Percentiles rank a stretch among this genome's conserved stretches.
Evolutionary conservation across 139 green algal genomes (phyloP).

Genomic region (Zygnema cylindricum): DNA sequence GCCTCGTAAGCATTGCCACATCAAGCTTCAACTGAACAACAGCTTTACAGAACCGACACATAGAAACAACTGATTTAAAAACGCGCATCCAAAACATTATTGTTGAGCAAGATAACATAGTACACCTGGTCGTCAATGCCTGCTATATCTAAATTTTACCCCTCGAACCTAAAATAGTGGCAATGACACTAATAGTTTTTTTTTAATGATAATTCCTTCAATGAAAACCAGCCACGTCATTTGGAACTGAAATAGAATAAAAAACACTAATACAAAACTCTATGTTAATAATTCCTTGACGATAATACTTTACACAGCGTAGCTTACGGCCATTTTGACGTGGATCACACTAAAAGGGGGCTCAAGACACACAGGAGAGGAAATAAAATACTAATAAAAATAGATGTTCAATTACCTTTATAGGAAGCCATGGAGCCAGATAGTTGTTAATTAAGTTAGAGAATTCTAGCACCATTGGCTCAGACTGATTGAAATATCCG

Average conservation of each 20-base stretch:
- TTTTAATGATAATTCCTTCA: not conserved
- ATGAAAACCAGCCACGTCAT: not conserved
- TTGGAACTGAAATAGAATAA: not conserved
- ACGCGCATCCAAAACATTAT: too few species aligned
- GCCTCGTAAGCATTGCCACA: too few species aligned
- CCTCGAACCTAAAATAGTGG: too few species aligned
- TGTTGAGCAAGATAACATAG: too few species aligned
- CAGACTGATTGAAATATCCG: constrained; percentile 30
- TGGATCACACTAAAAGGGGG: not conserved
- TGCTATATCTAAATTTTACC: too few species aligned
- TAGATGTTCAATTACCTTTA: constrained; percentile 25
- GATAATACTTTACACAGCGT: not conserved
- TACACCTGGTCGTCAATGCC: too few species aligned
- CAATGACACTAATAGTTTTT: too few species aligned
- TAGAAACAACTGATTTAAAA: too few species aligned
- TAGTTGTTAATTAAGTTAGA: constrained; percentile 22
- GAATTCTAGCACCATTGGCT: constrained; percentile 26
- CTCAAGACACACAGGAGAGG: not conserved
- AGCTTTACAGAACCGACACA: too few species aligned
- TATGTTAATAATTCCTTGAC: not conserved
- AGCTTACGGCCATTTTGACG: not conserved
- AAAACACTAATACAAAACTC: not conserved
- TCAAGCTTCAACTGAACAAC: too few species aligned
- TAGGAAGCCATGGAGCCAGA: constrained; percentile 23
- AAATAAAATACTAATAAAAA: not conserved